These are phyloP conservation scores for Periconia macrospinosa DNA, from an alignment of 2,329 filamentous ascomycete species.

Conservation along the genomic window DNA sequence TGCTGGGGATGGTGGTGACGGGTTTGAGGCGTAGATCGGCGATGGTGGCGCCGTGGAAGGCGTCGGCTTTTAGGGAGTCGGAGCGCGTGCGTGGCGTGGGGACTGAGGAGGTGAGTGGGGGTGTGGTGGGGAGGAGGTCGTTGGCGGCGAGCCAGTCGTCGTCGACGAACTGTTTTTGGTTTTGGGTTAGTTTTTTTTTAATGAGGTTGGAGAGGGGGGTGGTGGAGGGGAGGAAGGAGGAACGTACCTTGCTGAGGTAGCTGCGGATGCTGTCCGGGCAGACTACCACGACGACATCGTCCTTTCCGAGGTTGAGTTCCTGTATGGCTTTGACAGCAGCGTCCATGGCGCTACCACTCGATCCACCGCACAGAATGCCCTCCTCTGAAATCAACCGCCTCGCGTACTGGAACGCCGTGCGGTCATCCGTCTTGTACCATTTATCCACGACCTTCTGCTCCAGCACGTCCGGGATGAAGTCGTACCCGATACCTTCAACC, in stretches of 20 bases:
- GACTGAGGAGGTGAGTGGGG: slow-evolving; percentile 37
- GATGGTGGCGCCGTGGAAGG: slow-evolving; percentile 78
- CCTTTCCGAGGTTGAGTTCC: slow-evolving; percentile 75
- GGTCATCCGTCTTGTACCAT: slow-evolving; percentile 98
- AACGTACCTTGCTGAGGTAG: slow-evolving; percentile 80
- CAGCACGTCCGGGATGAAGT: slow-evolving; percentile 94
- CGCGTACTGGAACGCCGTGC: slow-evolving; percentile 88
- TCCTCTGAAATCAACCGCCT: slow-evolving; percentile 90
- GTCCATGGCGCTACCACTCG: slow-evolving; percentile 87
- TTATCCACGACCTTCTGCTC: slow-evolving; percentile 78
- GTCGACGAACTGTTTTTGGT: slow-evolving; percentile 71
- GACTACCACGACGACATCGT: slow-evolving; percentile 87
- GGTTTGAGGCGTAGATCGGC: slow-evolving; percentile 86
- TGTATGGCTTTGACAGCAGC: slow-evolving; percentile 76
- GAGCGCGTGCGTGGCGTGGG: slow-evolving; percentile 41
- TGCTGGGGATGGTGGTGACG: slow-evolving; percentile 78
- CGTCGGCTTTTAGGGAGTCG: slow-evolving; percentile 57
- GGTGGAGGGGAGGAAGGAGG: background rate
- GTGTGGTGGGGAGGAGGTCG: slow-evolving; percentile 74
- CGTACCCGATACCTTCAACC: slow-evolving; percentile 97
- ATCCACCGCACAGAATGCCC: slow-evolving; percentile 89
- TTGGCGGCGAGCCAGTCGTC: slow-evolving; percentile 99
- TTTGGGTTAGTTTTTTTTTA: slow-evolving; percentile 17
- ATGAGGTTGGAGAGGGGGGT: background rate
- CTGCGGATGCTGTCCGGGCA: slow-evolving; percentile 95